Base-by-base conservation (phyloP, 75 land plant species). In the Pinus tabuliformis region DNA sequence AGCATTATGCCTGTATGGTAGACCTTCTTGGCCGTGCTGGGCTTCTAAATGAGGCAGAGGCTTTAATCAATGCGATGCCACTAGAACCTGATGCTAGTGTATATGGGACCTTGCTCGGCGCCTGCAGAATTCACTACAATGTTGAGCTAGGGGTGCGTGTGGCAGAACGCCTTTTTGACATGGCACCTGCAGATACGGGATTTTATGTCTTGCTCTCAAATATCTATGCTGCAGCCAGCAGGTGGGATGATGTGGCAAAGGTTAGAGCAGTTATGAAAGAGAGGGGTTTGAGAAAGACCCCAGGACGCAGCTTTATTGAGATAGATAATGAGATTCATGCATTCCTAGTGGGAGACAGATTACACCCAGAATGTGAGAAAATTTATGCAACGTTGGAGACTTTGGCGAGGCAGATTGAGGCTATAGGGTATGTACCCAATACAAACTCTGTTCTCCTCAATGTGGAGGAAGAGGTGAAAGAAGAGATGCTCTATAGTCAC, bases 1-100 rank as follows among this genome's bases (percentile, higher is more conserved):
- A 92, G 65, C 94, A 92, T 66, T 90, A 85, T 75, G 81, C 83
- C 30, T 90, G 90, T 63, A 86, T 92, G 85, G 86, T 90, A 1
- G 90, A 91, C 80, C 77, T 91, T 16, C 64, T 90, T 13, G 81
- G 90, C 13, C 81, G 92, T 59, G 82, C 88, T 36, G 86, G 92
- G 56, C 68, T 63, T 26, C 73, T 90, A 5, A 82, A 83, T 22
- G 83, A 85, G 72, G 82, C 77, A 16, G 58, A 64, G 49, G 16
- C 9, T n/a, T 56, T 92, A 14, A 85, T 92, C 36, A 20, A 78
- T 9, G 36, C 8, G 22, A 91, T 90, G 90, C 86, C 92, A 66
- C 59, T 82, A 78, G 72, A 75, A 58, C 85, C 89, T 26, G 88
- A 85, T 77, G 78, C 84, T 58, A 80, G 81, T 26, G 81, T 91